These are phyloP conservation scores for Russula compacta DNA, from an alignment of 768 basidiomycete species.

Conservation along the genomic window DNA sequence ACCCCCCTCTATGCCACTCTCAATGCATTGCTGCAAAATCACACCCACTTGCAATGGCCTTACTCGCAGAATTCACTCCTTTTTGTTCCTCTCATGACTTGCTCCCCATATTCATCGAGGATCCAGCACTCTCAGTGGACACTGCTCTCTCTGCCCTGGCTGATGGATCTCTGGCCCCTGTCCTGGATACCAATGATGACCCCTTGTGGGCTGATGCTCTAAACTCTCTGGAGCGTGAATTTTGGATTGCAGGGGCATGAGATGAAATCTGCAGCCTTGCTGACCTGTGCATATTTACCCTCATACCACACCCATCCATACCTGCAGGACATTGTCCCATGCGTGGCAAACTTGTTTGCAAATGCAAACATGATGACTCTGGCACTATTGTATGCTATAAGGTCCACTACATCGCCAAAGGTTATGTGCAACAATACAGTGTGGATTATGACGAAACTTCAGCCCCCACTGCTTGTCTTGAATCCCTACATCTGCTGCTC, in stretches of 20 bases:
- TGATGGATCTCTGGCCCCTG: background rate
- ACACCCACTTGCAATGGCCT: too few relatives aligned
- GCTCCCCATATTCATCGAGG: too few relatives aligned
- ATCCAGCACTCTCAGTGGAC: too few relatives aligned
- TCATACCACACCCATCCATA: background rate
- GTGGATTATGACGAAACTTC: background rate
- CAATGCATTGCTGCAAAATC: too few relatives aligned
- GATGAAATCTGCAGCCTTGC: background rate
- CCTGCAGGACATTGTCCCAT: background rate
- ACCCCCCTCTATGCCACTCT: too few relatives aligned
- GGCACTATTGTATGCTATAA: background rate
- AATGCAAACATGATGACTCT: background rate
- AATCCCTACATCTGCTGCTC: background rate
- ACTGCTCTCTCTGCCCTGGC: background rate
- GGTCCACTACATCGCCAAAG: background rate
- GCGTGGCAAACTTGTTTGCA: background rate
- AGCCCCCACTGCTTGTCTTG: background rate
- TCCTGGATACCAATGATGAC: background rate
- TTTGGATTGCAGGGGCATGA: background rate
- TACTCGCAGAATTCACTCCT: too few relatives aligned
- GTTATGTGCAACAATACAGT: background rate
- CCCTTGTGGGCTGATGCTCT: background rate
- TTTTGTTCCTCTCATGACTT: too few relatives aligned
- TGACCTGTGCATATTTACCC: background rate
- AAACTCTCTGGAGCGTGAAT: background rate